Conservation (phyloP, 371 early-diverging fungal species). For the Rhizopus arrhizus region DNA sequence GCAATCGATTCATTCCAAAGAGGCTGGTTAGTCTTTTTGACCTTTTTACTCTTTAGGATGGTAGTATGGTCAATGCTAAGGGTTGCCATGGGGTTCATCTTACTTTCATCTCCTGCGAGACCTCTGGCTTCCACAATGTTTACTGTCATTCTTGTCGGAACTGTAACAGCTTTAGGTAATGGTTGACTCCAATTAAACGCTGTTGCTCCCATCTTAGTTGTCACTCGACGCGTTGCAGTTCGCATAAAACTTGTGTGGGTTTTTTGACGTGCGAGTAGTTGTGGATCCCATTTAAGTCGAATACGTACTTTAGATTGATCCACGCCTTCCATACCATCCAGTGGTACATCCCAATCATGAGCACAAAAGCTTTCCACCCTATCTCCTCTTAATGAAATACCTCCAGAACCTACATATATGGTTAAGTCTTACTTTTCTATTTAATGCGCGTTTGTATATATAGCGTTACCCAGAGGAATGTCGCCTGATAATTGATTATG, state of each 20-base stretch:
- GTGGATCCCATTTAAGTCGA: constrained; percentile 52
- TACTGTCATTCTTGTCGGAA: constrained; percentile 29
- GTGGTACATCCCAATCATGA: constrained; percentile 38
- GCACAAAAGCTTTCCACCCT: constrained; percentile 46
- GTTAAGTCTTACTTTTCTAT: background rate
- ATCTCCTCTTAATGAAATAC: constrained; percentile 45
- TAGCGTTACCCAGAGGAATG: constrained; percentile 56
- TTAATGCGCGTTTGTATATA: background rate
- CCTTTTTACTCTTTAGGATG: constrained; percentile 70
- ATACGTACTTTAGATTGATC: constrained; percentile 37
- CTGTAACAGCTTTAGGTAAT: constrained; percentile 4
- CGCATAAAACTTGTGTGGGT: constrained; percentile 44
- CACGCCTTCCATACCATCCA: constrained; percentile 43
- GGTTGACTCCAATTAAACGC: constrained; percentile 29
- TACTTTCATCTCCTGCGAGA: constrained; percentile 50
- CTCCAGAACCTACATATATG: constrained; percentile 36
- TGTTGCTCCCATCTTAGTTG: constrained; percentile 26
- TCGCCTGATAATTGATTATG: constrained; percentile 76
- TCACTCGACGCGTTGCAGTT: constrained; percentile 17
- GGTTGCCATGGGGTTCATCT: constrained; percentile 56
- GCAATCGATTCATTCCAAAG: constrained; percentile 51
- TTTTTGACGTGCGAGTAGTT: constrained; percentile 36
- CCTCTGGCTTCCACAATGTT: constrained; percentile 59
- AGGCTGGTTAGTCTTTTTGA: constrained; percentile 73
- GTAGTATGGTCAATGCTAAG: constrained; percentile 54